Base-by-base conservation (phyloP, 2,329 filamentous ascomycete species). In the Penicillium sp. region DNA sequence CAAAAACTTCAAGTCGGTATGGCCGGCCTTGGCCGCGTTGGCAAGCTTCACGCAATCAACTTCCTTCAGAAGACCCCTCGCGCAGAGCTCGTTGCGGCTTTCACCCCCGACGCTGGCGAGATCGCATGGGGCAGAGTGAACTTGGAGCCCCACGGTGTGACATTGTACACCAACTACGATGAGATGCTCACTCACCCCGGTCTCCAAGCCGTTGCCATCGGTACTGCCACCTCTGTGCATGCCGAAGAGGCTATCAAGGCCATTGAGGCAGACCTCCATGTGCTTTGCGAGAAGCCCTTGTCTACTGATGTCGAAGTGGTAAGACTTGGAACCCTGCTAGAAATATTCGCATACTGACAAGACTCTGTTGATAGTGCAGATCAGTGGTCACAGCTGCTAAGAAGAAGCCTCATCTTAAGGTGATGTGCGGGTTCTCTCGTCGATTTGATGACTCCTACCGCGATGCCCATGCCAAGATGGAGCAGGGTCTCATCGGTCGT, bases 401-500 rank as follows among this genome's bases (percentile, higher is more conserved):
- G 55, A 75, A 75, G 56, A 77, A 80, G 53, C 83, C 84, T 3
- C 67, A 84, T 47, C 76, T 85, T 31, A 87, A 87, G 68, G 83
- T 88, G 55, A 82, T 88, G 76, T 85, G 83, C 63, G 84, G 83
- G n/a, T 87, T 86, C 75, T 85, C 82, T 4, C 79, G 84, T 34
- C 81, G 84, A 45, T 88, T 89, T 72, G 86, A 88, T 63, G 74
- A 79, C 34, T 86, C 82, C 29, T 88, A 88, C 74, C 77, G 83
- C 50, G 78, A 85, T 44, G 86, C 84, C 27, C 77, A 76, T 60
- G 62, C 72, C n/a, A 79, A 81, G 58, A 77, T 82, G 59, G 69
- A 77, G 22, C 64, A 70, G 0, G 84, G 84, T 8, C 64, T 77
- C 34, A 87, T 88, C 58, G 86, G 85, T 3, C 77, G 79, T 2